Percentiles rank a stretch among this genome's conserved stretches.
Conservation (phyloP, 306 rosid species). For the Malus asiatica region DNA sequence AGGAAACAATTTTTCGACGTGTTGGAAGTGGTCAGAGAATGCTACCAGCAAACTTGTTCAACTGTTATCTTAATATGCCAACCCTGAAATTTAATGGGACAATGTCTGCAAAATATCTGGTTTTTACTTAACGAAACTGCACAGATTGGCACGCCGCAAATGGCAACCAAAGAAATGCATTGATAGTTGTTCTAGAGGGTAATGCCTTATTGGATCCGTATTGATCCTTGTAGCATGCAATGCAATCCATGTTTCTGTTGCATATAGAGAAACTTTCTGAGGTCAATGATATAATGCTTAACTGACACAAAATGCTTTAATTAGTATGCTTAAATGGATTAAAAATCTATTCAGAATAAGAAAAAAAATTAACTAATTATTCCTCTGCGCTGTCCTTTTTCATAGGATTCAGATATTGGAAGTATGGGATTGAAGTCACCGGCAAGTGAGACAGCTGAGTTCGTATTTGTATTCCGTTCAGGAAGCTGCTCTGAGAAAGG, state of each 20-base stretch:
- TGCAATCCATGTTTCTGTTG: neutral
- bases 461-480: slow-evolving; percentile 34
- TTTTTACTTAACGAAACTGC: neutral
- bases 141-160: neutral
- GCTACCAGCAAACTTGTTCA: neutral
- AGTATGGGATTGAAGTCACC: slow-evolving; percentile 24
- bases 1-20: neutral
- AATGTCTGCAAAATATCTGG: neutral
- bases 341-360: neutral
- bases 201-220: neutral
- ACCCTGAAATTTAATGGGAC: neutral
- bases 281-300: neutral
- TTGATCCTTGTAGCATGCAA: neutral
- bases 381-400: neutral
- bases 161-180: neutral
- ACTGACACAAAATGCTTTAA: neutral
- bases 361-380: neutral
- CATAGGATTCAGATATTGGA: slow-evolving; percentile 37
- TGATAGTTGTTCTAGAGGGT: neutral
- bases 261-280: neutral
- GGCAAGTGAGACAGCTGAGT: slow-evolving; percentile 32
- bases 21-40: neutral
- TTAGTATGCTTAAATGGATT: neutral
- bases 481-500: slow-evolving; percentile 58
- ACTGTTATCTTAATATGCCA: neutral